These are phyloP conservation scores for Aspergillus alliaceus DNA, from an alignment of 2,329 filamentous ascomycete species.

Conservation along the genomic window DNA sequence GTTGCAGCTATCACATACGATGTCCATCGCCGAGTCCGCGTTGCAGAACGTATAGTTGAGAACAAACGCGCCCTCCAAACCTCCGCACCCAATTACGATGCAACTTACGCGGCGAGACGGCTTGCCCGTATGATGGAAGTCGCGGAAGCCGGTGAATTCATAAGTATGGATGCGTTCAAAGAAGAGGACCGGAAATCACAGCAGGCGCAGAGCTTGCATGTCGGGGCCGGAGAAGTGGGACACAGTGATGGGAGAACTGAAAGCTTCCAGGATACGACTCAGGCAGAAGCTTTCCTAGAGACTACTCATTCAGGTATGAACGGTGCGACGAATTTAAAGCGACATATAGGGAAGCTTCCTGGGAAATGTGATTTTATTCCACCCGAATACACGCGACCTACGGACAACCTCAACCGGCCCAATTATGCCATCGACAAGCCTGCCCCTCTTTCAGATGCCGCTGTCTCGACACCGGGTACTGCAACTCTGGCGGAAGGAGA, in stretches of 20 bases:
- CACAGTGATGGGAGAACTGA: background rate
- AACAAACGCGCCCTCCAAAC: constrained; percentile 44
- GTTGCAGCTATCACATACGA: constrained; percentile 45
- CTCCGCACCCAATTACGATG: constrained; percentile 44
- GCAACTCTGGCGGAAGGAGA: background rate
- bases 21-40: constrained; percentile 38
- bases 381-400: background rate
- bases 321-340: background rate
- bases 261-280: background rate
- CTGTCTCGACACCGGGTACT: background rate
- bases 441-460: background rate
- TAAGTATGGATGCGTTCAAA: constrained; percentile 39
- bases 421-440: background rate
- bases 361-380: constrained; percentile 1
- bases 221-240: background rate
- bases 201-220: constrained; percentile 8
- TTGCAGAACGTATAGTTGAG: constrained; percentile 45
- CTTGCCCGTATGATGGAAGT: constrained; percentile 45
- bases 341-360: background rate
- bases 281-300: constrained; percentile 6
- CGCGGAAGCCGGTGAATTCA: constrained; percentile 45
- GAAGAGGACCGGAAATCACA: constrained; percentile 22
- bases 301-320: background rate
- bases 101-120: constrained; percentile 35
- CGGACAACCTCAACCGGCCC: constrained; percentile 1